A percentile compares a stretch with the other conserved stretches of the same genome.
Evolutionary conservation across 345 rosid genomes (phyloP).

Genomic region (Melastoma malabathricum): DNA sequence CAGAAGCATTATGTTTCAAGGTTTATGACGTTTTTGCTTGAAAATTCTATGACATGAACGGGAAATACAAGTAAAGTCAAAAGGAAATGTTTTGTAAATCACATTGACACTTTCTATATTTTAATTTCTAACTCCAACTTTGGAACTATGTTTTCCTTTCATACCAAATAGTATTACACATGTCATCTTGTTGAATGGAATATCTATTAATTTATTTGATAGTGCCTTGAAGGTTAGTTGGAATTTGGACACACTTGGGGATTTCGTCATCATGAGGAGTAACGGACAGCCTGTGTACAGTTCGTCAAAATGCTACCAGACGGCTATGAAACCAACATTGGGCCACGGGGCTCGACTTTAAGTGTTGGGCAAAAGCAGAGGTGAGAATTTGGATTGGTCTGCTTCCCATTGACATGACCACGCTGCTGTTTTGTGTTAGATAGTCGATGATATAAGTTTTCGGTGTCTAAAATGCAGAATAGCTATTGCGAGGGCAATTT

Average conservation of each 20-base stretch:
- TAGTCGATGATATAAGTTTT: not conserved
- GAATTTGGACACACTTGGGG: constrained; percentile 89
- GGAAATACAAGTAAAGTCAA: no score
- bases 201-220: constrained; percentile 33
- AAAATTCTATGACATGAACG: no score
- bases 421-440: not conserved
- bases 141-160: no score
- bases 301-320: constrained; percentile 67
- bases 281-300: constrained; percentile 90
- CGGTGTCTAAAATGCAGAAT: constrained; percentile 31
- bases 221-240: constrained; percentile 82
- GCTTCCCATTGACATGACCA: not conserved
- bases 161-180: not conserved
- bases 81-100: no score
- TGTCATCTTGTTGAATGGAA: not conserved
- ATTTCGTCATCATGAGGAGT: constrained; percentile 91
- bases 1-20: not conserved
- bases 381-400: constrained; percentile 15
- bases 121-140: no score
- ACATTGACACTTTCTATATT: no score
- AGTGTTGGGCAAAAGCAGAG: constrained; percentile 98
- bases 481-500: constrained; percentile 88
- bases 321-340: constrained; percentile 61
- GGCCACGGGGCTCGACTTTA: constrained; percentile 79
- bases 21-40: no score